phyloP scores from a whole-genome alignment of 2,329 filamentous ascomycete species.

The Epichloe hybrida region DNA sequence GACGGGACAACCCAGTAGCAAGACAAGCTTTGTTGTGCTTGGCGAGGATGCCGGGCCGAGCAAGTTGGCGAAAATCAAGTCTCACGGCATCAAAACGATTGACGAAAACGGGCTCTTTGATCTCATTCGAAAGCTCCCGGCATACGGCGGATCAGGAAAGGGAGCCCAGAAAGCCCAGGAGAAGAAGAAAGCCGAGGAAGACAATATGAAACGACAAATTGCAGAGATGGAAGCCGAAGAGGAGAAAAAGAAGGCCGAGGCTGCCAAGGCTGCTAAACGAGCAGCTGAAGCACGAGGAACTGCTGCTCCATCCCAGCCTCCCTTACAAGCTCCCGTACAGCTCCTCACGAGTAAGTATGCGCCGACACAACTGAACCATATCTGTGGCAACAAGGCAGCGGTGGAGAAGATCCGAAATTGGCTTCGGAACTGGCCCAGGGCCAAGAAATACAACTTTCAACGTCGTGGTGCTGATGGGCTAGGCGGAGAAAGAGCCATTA shows the following conservation, averaged over 20 bases:
- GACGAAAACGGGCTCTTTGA: constrained; percentile 86
- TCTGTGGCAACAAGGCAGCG: constrained; percentile 84
- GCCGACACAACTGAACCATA: constrained; percentile 69
- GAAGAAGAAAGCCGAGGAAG: constrained; percentile 74
- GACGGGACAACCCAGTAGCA: constrained; percentile 71
- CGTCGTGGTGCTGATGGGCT: constrained; percentile 72
- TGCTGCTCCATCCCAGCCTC: constrained; percentile 23
- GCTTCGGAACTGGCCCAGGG: constrained; percentile 71
- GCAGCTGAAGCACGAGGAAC: constrained; percentile 19
- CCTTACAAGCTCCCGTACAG: constrained; percentile 40
- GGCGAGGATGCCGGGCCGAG: constrained; percentile 85
- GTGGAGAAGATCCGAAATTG: constrained; percentile 85
- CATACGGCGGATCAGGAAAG: constrained; percentile 76
- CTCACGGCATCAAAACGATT: constrained; percentile 76
- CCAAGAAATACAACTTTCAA: constrained; percentile 69
- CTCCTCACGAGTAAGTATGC: constrained; percentile 96
- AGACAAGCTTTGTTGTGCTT: constrained; percentile 87
- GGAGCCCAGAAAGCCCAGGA: constrained; percentile 74
- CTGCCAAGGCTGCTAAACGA: constrained; percentile 33
- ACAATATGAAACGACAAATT: constrained; percentile 67
- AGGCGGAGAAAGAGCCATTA: constrained; percentile 75
- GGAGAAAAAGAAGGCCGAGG: constrained; percentile 41
- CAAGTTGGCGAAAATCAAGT: constrained; percentile 76
- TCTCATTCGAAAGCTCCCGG: constrained; percentile 67
- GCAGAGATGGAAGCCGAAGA: constrained; percentile 80